Evolutionary conservation across 1,139 yeast genomes (phyloP), one percentile per base, ranked within the genome.

Genomic region (Kodamaea arcana): DNA sequence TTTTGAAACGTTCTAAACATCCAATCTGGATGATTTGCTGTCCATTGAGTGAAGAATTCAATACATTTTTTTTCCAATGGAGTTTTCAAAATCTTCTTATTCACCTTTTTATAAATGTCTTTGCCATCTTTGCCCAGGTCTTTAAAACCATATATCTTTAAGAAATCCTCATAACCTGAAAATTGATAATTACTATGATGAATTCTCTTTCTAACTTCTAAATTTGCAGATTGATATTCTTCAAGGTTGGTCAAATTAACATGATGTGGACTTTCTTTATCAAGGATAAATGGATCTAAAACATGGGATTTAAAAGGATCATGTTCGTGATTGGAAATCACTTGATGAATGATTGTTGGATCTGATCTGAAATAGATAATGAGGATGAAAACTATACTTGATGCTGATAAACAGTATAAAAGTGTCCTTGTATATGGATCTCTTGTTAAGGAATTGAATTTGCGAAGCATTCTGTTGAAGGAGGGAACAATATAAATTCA

Each of bases 111-210:
- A n/a, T n/a, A n/a, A n/a, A n/a, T n/a, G n/a, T n/a, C n/a, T n/a
- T n/a, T n/a, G n/a, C n/a, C n/a, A n/a, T n/a, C n/a, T n/a, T n/a
- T n/a, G n/a, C n/a, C n/a, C 9, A 9, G 9, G 18, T 46, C 27
- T 26, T 39, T 43, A 15, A 44, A 33, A 6, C 40, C 34, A 20
- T 49, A 46, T 2, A 40, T 31, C 16, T 34, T 24, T 11, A 47
- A 41, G 32, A 62, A 60, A 4, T 47, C 44, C 8, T 52, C 48
- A 36, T 56, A 52, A 11, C 52, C 54, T 18, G 48, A 39, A 44
- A 46, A 64, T 34, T 48, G 37, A 41, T 64, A 65, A n/a, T 58
- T 56, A 24, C 58, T 41, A 40, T 51, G 59, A 40, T 66, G 69
- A 24, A 66, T 41, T 4, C 40, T 34, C 4, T 44, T 31, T 16